Percentiles rank a stretch among this genome's conserved stretches.
These are phyloP conservation scores for Carex cristatella DNA, from an alignment of 176 grass and related monocot genomes.

Conservation along the genomic window DNA sequence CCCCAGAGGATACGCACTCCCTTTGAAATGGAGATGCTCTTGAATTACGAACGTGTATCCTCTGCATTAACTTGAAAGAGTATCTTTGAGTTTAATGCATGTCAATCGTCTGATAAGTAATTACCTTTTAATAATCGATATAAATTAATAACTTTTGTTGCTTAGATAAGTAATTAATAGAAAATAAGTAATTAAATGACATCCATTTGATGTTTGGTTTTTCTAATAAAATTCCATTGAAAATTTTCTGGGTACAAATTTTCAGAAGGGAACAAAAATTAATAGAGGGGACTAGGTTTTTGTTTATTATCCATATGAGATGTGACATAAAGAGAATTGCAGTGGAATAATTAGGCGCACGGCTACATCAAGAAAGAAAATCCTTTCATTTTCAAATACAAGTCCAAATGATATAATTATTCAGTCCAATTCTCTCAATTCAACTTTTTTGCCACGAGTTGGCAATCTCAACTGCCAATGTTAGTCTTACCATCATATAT, in stretches of 20 bases:
- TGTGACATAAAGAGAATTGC: background rate
- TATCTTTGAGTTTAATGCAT: too few species aligned
- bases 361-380: background rate
- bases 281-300: background rate
- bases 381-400: background rate
- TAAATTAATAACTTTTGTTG: too few species aligned
- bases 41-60: too few species aligned
- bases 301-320: background rate
- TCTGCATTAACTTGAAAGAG: too few species aligned
- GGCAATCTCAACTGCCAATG: background rate
- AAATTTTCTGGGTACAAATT: background rate
- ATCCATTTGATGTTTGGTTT: background rate
- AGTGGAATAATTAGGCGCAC: background rate
- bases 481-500: background rate
- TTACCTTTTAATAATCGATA: too few species aligned
- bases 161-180: too few species aligned
- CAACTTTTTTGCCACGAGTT: background rate
- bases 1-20: too few species aligned
- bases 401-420: background rate
- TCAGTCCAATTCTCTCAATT: background rate
- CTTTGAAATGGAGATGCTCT: too few species aligned
- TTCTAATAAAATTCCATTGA: background rate
- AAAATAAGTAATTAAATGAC: too few species aligned
- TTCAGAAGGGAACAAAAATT: background rate
- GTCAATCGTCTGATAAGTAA: too few species aligned